Percentiles rank a stretch among this genome's conserved stretches.
Conservation (phyloP, 768 basidiomycete genomes). For the Lactarius indigo region DNA sequence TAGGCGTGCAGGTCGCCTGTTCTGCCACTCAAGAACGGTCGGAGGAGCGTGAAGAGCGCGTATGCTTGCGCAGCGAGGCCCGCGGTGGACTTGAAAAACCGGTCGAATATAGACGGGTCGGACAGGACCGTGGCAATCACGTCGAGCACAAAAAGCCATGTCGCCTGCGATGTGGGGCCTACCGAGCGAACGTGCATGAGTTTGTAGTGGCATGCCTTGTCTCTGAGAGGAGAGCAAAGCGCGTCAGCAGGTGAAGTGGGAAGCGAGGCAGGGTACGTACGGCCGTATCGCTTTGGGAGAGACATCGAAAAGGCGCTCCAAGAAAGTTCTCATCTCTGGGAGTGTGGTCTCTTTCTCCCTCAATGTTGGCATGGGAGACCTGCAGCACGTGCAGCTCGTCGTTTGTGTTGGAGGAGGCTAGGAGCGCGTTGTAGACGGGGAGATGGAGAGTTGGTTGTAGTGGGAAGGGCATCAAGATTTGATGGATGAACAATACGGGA, state of each 20-base stretch:
- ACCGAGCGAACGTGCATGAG: neutral
- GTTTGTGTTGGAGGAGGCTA: too few relatives aligned
- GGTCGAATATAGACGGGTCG: slow-evolving; percentile 67
- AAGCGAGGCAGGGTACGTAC: too few relatives aligned
- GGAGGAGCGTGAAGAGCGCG: slow-evolving; percentile 66
- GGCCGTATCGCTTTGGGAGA: too few relatives aligned
- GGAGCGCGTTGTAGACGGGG: too few relatives aligned
- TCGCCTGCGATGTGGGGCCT: neutral
- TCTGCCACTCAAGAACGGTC: slow-evolving; percentile 65
- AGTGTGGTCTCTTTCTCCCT: too few relatives aligned
- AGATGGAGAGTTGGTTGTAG: too few relatives aligned
- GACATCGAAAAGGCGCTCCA: too few relatives aligned
- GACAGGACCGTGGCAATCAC: slow-evolving; percentile 62
- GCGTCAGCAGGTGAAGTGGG: slow-evolving; percentile 51
- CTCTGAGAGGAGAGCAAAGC: slow-evolving; percentile 39
- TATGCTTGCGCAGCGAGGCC: slow-evolving; percentile 27
- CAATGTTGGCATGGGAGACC: too few relatives aligned
- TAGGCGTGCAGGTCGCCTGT: slow-evolving; percentile 46
- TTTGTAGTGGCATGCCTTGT: neutral
- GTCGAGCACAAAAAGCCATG: slow-evolving; percentile 37
- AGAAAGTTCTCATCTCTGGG: too few relatives aligned
- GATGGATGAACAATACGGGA: too few relatives aligned
- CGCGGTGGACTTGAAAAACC: slow-evolving; percentile 43
- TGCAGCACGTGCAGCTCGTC: too few relatives aligned
- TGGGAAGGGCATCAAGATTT: too few relatives aligned